A percentile compares a stretch with the other conserved stretches of the same genome.
phyloP scores from a whole-genome alignment of 441 rosid genomes.

The Populus trichocarpa region DNA sequence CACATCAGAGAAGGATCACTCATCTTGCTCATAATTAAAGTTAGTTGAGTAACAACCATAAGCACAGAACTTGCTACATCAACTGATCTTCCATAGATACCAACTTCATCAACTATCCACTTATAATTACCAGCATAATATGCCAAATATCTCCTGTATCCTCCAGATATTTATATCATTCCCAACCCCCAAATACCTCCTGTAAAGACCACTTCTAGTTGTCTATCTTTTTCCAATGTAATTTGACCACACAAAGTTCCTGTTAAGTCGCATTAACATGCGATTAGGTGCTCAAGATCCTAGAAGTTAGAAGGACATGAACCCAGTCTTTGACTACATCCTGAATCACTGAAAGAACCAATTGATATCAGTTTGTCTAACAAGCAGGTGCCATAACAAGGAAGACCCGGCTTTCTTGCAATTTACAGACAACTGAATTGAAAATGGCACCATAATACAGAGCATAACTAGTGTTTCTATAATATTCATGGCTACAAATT shows the following conservation, averaged over 20 bases:
- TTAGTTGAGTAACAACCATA: background rate
- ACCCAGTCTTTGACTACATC: background rate
- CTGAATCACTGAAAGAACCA: background rate
- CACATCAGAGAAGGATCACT: background rate
- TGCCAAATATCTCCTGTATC: background rate
- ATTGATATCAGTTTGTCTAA: background rate
- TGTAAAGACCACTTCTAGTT: background rate
- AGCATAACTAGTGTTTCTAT: background rate
- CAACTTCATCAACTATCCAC: background rate
- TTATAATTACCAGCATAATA: background rate
- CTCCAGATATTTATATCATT: background rate
- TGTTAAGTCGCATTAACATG: background rate
- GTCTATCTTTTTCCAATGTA: background rate
- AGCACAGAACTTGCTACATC: background rate
- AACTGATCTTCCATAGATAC: background rate
- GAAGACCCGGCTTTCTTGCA: background rate
- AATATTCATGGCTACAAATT: background rate
- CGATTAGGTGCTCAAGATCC: background rate
- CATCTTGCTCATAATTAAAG: background rate
- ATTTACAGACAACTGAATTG: background rate
- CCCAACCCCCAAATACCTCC: background rate
- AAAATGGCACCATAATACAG: background rate
- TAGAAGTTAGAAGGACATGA: background rate
- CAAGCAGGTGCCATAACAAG: background rate
- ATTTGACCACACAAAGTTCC: background rate